Evolutionary conservation across 345 rosid genomes (phyloP).

Genomic region (Raphanus sativus): DNA sequence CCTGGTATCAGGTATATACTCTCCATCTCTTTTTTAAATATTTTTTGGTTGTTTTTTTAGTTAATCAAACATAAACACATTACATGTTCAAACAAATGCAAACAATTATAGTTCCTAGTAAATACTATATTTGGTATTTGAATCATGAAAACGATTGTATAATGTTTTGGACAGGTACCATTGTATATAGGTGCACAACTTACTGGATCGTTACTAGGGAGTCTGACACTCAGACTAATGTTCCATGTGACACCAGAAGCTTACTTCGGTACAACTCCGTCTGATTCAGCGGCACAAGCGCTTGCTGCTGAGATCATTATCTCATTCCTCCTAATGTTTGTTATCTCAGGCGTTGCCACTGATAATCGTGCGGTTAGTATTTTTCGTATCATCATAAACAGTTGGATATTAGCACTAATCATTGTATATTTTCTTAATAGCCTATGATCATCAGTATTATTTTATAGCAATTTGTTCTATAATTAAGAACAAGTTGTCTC

Average conservation of each 20-base stretch:
- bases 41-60: background rate
- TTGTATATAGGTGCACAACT: constrained; percentile 54
- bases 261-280: constrained; percentile 61
- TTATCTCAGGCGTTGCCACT: constrained; percentile 51
- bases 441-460: background rate
- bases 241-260: constrained; percentile 47
- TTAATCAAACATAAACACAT: background rate
- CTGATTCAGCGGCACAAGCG: constrained; percentile 53
- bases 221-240: constrained; percentile 47
- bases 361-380: constrained; percentile 28
- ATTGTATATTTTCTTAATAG: background rate
- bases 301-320: constrained; percentile 55
- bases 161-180: constrained; percentile 47
- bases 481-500: background rate
- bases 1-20: constrained; percentile 44
- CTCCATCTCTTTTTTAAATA: background rate
- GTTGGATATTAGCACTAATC: background rate
- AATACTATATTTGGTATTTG: background rate
- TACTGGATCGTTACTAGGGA: constrained; percentile 57
- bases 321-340: constrained; percentile 69
- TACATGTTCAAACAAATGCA: background rate
- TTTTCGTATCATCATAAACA: background rate
- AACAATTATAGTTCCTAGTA: background rate
- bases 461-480: background rate
- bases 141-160: background rate